Evolutionary conservation across 345 rosid species (phyloP).

Genomic region (Gossypium stocksii): DNA sequence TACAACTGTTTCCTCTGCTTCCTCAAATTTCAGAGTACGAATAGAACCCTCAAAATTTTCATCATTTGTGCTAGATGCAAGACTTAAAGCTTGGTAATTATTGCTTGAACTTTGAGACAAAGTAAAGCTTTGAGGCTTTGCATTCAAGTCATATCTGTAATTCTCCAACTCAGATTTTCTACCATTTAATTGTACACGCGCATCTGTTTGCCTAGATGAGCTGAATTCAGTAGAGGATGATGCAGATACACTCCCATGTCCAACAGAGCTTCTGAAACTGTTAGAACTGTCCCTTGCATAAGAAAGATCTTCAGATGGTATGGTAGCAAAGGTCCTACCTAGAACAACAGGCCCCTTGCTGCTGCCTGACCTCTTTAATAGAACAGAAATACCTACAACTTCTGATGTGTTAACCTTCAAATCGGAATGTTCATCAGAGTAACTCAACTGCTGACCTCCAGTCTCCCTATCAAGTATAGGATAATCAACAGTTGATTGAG

Average conservation of each 20-base stretch:
- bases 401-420: conserved; percentile 38
- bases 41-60: conserved; percentile 34
- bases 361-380: conserved; percentile 79
- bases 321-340: conserved; percentile 58
- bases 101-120: conserved; percentile 55
- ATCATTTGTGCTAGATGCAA: conserved; percentile 36
- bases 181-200: conserved; percentile 58
- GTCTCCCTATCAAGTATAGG: conserved; percentile 27
- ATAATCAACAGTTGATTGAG: conserved; percentile 33
- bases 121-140: conserved; percentile 55
- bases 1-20: conserved; percentile 33
- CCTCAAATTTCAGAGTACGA: conserved; percentile 29
- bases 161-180: conserved; percentile 64
- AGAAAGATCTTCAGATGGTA: conserved; percentile 65
- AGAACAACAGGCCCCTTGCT: conserved; percentile 61
- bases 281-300: conserved; percentile 58
- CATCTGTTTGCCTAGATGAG: conserved; percentile 59
- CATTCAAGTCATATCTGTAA: conserved; percentile 46
- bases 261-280: conserved; percentile 80
- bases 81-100: conserved; percentile 48
- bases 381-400: conserved; percentile 59
- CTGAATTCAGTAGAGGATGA: conserved; percentile 78
- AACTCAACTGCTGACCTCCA: conserved; percentile 32
- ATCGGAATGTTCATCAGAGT: conserved; percentile 26
- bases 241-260: conserved; percentile 67